Percentiles rank a stretch among this genome's conserved stretches.
These are phyloP conservation scores for Lepidopterella palustris DNA, from an alignment of 495 filamentous ascomycete species.

Conservation along the genomic window DNA sequence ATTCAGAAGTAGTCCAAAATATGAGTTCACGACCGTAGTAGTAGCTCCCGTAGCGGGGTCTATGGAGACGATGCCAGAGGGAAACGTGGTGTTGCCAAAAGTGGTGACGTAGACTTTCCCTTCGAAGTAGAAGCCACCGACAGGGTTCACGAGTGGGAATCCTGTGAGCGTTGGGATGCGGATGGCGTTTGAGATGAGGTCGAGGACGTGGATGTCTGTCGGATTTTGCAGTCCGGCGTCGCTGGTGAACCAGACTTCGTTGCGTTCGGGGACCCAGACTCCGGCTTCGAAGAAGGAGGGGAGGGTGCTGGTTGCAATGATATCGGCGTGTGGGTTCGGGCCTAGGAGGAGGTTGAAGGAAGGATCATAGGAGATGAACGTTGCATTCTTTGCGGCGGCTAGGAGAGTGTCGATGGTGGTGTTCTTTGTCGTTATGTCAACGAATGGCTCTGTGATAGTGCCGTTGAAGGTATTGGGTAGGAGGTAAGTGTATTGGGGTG, in stretches of 20 bases:
- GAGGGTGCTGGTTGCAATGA: conserved; percentile 29
- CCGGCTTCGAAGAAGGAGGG: conserved; percentile 39
- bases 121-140: conserved; percentile 21
- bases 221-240: not conserved
- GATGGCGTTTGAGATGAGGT: conserved; percentile 6
- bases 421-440: not conserved
- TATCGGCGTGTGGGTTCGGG: conserved; percentile 28
- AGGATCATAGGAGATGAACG: not conserved
- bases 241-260: conserved; percentile 33
- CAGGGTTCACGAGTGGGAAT: conserved; percentile 13
- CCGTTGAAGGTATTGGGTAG: not conserved
- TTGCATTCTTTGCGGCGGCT: not conserved
- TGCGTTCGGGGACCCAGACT: conserved; percentile 37
- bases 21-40: conserved; percentile 19
- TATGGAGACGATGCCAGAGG: conserved; percentile 14
- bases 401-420: not conserved
- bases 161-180: conserved; percentile 3
- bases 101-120: conserved; percentile 21
- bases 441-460: not conserved
- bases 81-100: not conserved
- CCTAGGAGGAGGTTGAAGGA: conserved; percentile 31
- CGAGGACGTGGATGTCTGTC: conserved; percentile 1
- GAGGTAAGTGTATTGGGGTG: not conserved
- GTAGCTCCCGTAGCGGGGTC: conserved; percentile 24
- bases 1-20: conserved; percentile 25